phyloP scores from a whole-genome alignment of 768 basidiomycete species.

The Rhodotorula babjevae region DNA sequence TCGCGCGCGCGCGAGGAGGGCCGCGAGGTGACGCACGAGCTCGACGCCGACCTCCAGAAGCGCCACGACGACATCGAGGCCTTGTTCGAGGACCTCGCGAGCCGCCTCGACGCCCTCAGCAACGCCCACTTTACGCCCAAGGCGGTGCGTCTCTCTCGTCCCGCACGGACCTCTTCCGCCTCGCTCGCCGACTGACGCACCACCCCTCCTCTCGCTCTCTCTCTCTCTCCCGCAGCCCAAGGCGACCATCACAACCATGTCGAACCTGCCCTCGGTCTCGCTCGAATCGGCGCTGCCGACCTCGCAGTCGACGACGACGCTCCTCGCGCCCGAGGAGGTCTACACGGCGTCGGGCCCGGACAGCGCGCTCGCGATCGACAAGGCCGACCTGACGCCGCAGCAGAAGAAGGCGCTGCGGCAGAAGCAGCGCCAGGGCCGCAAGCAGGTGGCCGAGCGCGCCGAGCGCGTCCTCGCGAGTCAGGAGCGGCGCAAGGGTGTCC shows the following conservation, averaged over 20 bases:
- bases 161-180: background rate
- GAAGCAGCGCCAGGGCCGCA: conserved; percentile 50
- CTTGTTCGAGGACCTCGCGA: conserved; percentile 76
- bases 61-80: conserved; percentile 82
- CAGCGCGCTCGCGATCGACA: conserved; percentile 46
- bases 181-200: too few relatives aligned
- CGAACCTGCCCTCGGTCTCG: conserved; percentile 72
- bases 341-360: conserved; percentile 52
- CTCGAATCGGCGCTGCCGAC: conserved; percentile 90
- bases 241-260: conserved; percentile 73
- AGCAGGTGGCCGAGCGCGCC: conserved; percentile 65
- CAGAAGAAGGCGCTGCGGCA: conserved; percentile 67
- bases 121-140: conserved; percentile 96
- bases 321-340: conserved; percentile 92
- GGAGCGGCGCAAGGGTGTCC: conserved; percentile 49
- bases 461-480: conserved; percentile 52
- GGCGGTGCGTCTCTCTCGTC: conserved; percentile 57
- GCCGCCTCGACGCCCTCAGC: conserved; percentile 85
- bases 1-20: conserved; percentile 52
- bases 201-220: too few relatives aligned
- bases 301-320: conserved; percentile 64
- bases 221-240: conserved; percentile 61
- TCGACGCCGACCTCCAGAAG: conserved; percentile 79
- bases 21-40: conserved; percentile 59
- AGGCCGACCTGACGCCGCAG: conserved; percentile 74